Evolutionary conservation across 352 stramenopile species (phyloP).

Genomic region (Labyrinthula sp.): DNA sequence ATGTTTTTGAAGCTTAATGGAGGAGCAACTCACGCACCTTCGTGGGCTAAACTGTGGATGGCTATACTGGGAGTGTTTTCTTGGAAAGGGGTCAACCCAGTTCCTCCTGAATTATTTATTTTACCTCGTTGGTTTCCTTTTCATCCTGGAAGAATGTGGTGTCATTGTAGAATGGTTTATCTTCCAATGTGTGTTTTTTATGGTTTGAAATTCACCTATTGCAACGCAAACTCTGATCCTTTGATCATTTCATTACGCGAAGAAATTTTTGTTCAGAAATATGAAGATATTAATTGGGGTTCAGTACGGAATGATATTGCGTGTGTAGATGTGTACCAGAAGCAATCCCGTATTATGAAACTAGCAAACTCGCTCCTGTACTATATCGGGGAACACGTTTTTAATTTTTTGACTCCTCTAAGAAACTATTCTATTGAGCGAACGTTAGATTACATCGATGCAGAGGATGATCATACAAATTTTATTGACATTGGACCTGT

Average conservation of each 20-base stretch:
- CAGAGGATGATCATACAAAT: conserved; percentile 66
- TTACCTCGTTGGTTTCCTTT: conserved; percentile 67
- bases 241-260: conserved; percentile 43
- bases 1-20: conserved; percentile 50
- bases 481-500: conserved; percentile 69
- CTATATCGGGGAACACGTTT: conserved; percentile 41
- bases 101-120: conserved; percentile 65
- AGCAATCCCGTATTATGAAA: conserved; percentile 51
- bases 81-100: conserved; percentile 48
- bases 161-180: conserved; percentile 72
- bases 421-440: conserved; percentile 35
- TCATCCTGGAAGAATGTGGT: conserved; percentile 64
- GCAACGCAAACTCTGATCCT: conserved; percentile 43
- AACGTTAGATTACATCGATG: conserved; percentile 49
- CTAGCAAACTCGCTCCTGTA: conserved; percentile 47
- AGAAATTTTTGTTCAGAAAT: conserved; percentile 50
- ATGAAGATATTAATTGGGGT: conserved; percentile 48
- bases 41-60: conserved; percentile 71
- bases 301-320: conserved; percentile 42
- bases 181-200: conserved; percentile 74
- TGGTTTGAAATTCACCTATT: conserved; percentile 45
- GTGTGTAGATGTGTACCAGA: conserved; percentile 59
- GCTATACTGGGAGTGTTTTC: conserved; percentile 60
- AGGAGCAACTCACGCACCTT: conserved; percentile 50
- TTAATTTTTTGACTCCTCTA: conserved; percentile 38